Evolutionary conservation across 2,329 filamentous ascomycete species (phyloP), one percentile per base, ranked within the genome.

Genomic region (Orbilia ellipsospora): DNA sequence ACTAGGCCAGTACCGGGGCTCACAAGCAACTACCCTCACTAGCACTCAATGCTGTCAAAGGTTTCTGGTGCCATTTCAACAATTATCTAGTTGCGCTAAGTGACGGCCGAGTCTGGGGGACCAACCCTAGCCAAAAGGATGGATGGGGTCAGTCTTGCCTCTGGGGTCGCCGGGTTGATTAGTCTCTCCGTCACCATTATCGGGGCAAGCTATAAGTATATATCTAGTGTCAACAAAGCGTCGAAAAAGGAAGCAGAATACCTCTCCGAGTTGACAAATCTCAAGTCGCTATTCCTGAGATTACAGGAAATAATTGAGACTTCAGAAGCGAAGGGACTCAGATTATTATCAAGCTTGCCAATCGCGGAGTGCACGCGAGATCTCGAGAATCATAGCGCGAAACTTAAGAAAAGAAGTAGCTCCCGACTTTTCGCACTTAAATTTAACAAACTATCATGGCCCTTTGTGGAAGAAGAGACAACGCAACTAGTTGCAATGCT

Each of bases 121-220:
- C 23, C 23, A 23, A 23, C 23, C 23, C 2, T 23, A 2, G 23
- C 23, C 23, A 23, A 23, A 23, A 23, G 23, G 23, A 68, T 68
- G 64, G 64, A 68, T 31, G 64, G 36, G 4, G 64, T 68, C 45
- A 36, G 64, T 20, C 54, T 70, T 18, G 66, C 66, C 16, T 70
- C 66, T n/a, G 57, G 66, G 12, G 57, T 70, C 26, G 66, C 66
- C 15, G 66, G 66, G 5, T 42, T 70, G 50, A 50, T 70, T 7
- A 70, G 66, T 28, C 66, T 70, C 7, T 70, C 66, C 3, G 45
- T 70, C 8, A 50, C 66, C 3, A 62, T 70, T 12, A 70, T 70
- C 23, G 57, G 66, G n/a, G 52, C 63, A 26, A 70, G 66, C 55
- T 70, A 70, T 26, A 70, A 70, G 51, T 70, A 70, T 51, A 70